Conservation (phyloP, 441 rosid species). For the Lepidium campestre region DNA sequence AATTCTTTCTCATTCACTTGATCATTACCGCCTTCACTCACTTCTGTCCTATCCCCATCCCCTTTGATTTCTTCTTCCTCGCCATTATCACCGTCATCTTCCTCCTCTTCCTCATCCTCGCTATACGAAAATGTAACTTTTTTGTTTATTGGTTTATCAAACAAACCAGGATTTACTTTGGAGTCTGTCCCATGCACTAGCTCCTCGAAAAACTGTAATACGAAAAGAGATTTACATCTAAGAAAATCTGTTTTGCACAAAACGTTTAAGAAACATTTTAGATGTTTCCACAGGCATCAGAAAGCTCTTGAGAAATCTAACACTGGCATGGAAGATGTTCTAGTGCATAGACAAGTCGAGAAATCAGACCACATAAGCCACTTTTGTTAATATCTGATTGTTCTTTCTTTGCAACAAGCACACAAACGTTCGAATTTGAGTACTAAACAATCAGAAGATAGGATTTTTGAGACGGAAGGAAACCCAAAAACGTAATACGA, state of each 20-base stretch:
- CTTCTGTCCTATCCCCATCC: slow-evolving; percentile 32
- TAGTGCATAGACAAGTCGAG: neutral
- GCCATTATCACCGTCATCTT: slow-evolving; percentile 28
- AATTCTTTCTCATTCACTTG: slow-evolving; percentile 27
- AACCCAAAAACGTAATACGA: neutral
- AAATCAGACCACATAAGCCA: neutral
- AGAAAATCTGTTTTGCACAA: neutral
- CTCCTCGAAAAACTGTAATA: slow-evolving; percentile 75
- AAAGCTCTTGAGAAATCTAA: neutral
- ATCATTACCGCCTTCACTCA: slow-evolving; percentile 15
- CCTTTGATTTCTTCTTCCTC: slow-evolving; percentile 25
- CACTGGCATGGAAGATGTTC: neutral
- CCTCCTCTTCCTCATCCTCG: slow-evolving; percentile 46
- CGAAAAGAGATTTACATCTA: neutral
- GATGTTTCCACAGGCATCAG: neutral
- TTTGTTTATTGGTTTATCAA: slow-evolving; percentile 55
- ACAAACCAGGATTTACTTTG: slow-evolving; percentile 29
- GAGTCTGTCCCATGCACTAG: slow-evolving; percentile 47
- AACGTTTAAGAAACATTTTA: no score
- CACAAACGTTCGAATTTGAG: neutral
- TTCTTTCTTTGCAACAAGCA: neutral
- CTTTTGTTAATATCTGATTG: neutral
- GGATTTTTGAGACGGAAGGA: neutral
- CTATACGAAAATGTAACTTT: slow-evolving; percentile 74
- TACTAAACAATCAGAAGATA: no score